A percentile compares a stretch with the other conserved stretches of the same genome.
These are phyloP conservation scores for Pleodorina starrii DNA, from an alignment of 139 green algal genomes.

Conservation along the genomic window DNA sequence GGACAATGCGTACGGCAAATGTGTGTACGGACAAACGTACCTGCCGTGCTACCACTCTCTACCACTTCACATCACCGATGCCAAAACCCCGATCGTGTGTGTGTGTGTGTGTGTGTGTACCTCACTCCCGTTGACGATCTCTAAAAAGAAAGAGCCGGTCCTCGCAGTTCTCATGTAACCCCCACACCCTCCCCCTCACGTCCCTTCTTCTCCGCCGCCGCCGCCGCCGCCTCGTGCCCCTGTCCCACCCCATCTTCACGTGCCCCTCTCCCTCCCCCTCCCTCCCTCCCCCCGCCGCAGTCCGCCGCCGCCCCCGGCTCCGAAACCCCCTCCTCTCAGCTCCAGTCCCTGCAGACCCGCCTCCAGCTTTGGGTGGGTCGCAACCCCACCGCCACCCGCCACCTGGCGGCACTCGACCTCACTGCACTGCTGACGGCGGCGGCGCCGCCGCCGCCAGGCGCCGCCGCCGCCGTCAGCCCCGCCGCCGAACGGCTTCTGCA, in stretches of 20 bases:
- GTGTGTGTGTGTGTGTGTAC: too few species aligned
- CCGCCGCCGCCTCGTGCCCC: background rate
- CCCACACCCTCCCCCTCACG: too few species aligned
- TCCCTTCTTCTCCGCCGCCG: background rate
- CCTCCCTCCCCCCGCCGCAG: background rate
- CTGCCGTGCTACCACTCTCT: too few species aligned
- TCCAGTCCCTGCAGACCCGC: constrained; percentile 20
- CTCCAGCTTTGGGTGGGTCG: constrained; percentile 44
- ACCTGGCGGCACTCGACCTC: constrained; percentile 7
- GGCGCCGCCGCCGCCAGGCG: too few species aligned
- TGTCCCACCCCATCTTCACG: background rate
- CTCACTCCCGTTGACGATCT: too few species aligned
- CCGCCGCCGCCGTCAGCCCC: background rate
- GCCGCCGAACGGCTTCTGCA: background rate
- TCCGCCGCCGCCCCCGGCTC: background rate
- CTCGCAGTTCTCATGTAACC: too few species aligned
- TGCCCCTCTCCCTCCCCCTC: background rate
- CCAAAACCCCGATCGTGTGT: too few species aligned
- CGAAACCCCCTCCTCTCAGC: background rate
- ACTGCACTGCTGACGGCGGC: background rate
- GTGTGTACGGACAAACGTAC: too few species aligned
- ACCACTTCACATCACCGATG: too few species aligned
- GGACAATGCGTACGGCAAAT: too few species aligned
- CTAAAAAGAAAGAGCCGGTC: too few species aligned
- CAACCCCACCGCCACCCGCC: background rate